Evolutionary conservation across 2,329 filamentous ascomycete species (phyloP), one percentile per base, ranked within the genome.

Genomic region (Fusarium liriodendri): DNA sequence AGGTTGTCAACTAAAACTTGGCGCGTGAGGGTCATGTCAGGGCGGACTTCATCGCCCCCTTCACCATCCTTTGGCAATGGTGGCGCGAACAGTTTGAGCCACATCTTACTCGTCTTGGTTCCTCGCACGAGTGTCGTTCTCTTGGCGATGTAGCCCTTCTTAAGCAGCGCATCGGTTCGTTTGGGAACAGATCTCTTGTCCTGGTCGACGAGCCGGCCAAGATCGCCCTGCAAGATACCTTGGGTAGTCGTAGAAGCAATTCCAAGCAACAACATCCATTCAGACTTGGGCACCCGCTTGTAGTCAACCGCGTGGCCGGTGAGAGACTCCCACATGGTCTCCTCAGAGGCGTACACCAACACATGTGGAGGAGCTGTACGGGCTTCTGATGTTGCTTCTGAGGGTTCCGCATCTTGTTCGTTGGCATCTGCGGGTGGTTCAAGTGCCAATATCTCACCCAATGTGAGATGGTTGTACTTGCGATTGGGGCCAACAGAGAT

Each of bases 141-240:
- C 79, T 92, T 92, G 60, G 87, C 87, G 57, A 91, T 88, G 71
- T 92, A 92, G 18, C 90, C 89, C 76, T 91, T 91, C 71, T 85
- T 85, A 6, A 88, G 85, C 1, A 92, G 83, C 4, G 86, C 85
- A 71, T 91, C 89, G 0, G 90, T 92, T 37, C 90, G 84, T 66
- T 88, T 90, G 4, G 90, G 90, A 2, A 92, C 85, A 2, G 90
- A 91, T 60, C 90, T 87, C 77, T 92, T 92, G 79, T 92, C 90
- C 78, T 92, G 90, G 25, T 87, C 85, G 14, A 89, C 89, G 1
- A 90, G 81, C 22, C 86, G 85, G 18, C 88, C 87, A 27, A 92
- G 83, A 67, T 91, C 89, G 45, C 88, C 88, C 79, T 92, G 90
- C 16, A 91, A 81, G 50, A 92, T 91, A 6, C 90, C 90, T 7